phyloP scores from a whole-genome alignment of 2,329 filamentous ascomycete genomes.

The Aureobasidium lini region DNA sequence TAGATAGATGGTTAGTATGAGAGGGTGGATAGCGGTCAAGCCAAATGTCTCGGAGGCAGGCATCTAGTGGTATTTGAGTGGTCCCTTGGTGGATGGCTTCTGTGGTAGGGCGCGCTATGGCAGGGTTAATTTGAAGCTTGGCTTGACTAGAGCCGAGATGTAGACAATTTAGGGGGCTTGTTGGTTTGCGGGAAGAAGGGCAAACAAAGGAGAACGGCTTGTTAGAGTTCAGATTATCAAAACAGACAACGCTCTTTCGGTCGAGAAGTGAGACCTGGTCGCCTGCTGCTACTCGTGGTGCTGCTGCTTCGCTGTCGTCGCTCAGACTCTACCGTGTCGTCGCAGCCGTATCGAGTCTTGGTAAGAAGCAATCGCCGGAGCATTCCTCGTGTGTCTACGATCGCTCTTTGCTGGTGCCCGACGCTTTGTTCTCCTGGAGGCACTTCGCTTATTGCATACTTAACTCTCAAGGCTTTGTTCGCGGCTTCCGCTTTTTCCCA shows the following conservation, averaged over 20 bases:
- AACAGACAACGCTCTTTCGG: conserved; percentile 11
- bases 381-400: not conserved
- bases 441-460: not conserved
- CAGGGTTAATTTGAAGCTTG: conserved; percentile 8
- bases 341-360: not conserved
- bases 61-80: not conserved
- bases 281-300: conserved; percentile 6
- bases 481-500: conserved; percentile 8
- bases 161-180: conserved; percentile 2
- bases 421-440: conserved; percentile 7
- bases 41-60: not conserved
- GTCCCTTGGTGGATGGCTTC: not conserved
- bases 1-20: not conserved
- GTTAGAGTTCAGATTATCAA: conserved; percentile 7
- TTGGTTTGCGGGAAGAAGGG: not conserved
- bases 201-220: conserved; percentile 12
- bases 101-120: conserved; percentile 6
- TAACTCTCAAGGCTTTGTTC: conserved; percentile 4
- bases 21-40: not conserved
- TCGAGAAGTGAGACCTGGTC: conserved; percentile 11
- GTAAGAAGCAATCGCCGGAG: not conserved
- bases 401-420: not conserved
- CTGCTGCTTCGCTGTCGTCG: not conserved
- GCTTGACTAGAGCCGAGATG: conserved; percentile 6
- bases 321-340: not conserved